Evolutionary conservation across 495 filamentous ascomycete genomes (phyloP), one percentile per base, ranked within the genome.

Genomic region (Astrothelium macrocarpum): DNA sequence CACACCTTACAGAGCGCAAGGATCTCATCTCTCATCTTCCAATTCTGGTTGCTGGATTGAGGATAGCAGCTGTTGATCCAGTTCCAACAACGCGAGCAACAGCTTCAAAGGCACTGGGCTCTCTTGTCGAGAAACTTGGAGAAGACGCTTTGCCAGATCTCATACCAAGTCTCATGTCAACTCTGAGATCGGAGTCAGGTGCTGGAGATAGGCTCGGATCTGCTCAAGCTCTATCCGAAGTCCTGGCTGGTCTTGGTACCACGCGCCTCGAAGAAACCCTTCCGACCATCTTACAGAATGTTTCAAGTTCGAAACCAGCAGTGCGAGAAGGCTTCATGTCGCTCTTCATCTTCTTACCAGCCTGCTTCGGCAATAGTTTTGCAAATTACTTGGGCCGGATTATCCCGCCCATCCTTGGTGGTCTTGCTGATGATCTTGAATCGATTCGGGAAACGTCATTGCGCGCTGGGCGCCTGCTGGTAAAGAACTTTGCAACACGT

Each of bases 321-420:
- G 90, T 97, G 64, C 86, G 94, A 65, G 94, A 98, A 80, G 94
- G 94, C 39, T 98, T 97, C 80, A 98, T 98, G 94, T 96, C 94
- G 31, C 82, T 98, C 45, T 98, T 98, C 77, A 97, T 98, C 67
- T 98, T 95, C 81, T 84, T 98, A 76, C 94, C 94, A 20, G 95
- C 95, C 63, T 98, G 94, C 76, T 98, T 98, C 72, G 94, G 94
- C 68, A 97, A 97, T 80, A 95, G 91, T 78, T 98, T 98, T 73
- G 90, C 94, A 65, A 87, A 89, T 71, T 98, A 98, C 71, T 87
- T 98, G 60, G 89, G 86, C 80, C 90, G 86, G 71, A 96, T 98
- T 70, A 97, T 98, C 71, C 94, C 94, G 1, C 91, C 94, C 2
- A 97, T 98, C 69, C 81, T 98, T 64, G 85, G 90, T 53, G 95